Evolutionary conservation across 306 rosid genomes (phyloP), one percentile per base, ranked within the genome.

Genomic region (Benincasa hispida): DNA sequence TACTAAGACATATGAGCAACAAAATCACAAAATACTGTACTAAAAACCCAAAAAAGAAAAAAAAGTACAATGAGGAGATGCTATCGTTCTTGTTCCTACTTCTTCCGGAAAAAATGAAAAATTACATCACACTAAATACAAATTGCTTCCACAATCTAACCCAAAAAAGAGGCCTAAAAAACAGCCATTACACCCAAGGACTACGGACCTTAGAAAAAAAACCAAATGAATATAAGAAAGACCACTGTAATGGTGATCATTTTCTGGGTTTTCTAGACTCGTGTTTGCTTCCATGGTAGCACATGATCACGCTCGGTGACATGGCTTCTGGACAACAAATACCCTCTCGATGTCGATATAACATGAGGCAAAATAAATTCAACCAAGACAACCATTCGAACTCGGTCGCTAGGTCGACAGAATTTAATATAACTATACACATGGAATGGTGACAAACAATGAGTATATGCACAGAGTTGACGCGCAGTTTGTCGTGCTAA

Each of bases 331-430:
- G 81, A 84, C 79, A 86, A 84, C 79, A 86, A 88, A 84, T 85
- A 81, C 85, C 93, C 89, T 85, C 83, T 18, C 51, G 0, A 59
- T 63, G 90, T 89, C 54, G 93, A 89, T 63, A 81, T 81, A 83
- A 92, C 98, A 80, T 18, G 66, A 85, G 92, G 87, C 82, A 76
- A 83, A 88, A 91, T 88, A 79, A 79, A 83, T 78, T 81, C 39
- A 75, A 81, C 92, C 89, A 85, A 83, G 81, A 82, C 86, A 87
- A 78, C 90, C 83, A 83, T 82, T 96, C 92, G 87, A 90, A 79
- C 85, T 74, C 27, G 75, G 88, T 82, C 75, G 82, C 83, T 87
- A 39, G 87, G 85, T 86, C 15, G 63, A 78, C 55, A 45, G 65
- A 37, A 78, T 53, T 56, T 58, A 78, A 83, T 87, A 63, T 81